phyloP scores from a whole-genome alignment of 441 rosid genomes.

The Mallotus repandus region DNA sequence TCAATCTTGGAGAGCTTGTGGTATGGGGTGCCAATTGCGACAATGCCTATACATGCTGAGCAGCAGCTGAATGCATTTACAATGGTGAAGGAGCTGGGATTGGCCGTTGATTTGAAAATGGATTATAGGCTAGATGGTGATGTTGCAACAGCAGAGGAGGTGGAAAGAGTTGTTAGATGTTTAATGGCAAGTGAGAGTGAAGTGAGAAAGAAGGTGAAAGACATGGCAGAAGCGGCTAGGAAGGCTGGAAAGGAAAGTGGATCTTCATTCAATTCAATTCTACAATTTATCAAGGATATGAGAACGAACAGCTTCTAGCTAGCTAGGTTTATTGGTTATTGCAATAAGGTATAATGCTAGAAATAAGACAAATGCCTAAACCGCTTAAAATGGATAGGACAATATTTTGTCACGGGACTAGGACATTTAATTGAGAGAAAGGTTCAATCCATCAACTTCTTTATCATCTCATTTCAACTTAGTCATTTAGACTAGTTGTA shows the following conservation, averaged over 20 bases:
- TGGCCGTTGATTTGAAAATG: constrained; percentile 34
- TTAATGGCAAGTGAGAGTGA: constrained; percentile 21
- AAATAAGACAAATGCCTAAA: too few relatives aligned
- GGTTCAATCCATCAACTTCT: too few relatives aligned
- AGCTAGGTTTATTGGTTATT: background rate
- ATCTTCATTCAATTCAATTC: constrained; percentile 19
- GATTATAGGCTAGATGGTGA: constrained; percentile 24
- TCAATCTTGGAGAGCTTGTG: constrained; percentile 35
- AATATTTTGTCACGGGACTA: too few relatives aligned
- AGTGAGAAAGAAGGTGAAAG: constrained; percentile 30
- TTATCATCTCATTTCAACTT: too few relatives aligned
- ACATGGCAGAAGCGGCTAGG: constrained; percentile 16
- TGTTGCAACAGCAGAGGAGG: constrained; percentile 20
- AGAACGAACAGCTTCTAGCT: background rate
- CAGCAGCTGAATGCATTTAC: constrained; percentile 40
- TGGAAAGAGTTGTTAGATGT: constrained; percentile 20
- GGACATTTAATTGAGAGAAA: too few relatives aligned
- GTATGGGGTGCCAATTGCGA: constrained; percentile 35
- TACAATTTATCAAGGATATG: background rate
- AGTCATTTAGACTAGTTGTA: too few relatives aligned
- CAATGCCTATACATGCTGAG: constrained; percentile 39
- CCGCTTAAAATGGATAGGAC: too few relatives aligned
- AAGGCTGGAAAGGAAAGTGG: constrained; percentile 26
- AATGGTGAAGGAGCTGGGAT: constrained; percentile 32
- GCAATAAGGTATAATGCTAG: background rate